These are phyloP conservation scores for Cryphonectria radicalis DNA, from an alignment of 2,329 filamentous ascomycete genomes.

Conservation along the genomic window DNA sequence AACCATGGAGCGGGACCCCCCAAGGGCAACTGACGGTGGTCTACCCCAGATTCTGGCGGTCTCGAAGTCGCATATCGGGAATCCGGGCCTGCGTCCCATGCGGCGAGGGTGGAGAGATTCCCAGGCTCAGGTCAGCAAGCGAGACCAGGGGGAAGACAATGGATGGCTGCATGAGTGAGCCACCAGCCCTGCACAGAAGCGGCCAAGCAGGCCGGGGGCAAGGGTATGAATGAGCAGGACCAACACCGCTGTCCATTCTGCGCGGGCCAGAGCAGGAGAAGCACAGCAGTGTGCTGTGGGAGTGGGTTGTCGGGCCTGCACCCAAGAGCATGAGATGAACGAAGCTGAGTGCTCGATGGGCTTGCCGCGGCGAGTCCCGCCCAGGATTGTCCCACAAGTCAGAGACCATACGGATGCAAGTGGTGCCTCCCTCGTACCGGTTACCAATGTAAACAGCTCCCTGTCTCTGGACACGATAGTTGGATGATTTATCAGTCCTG, in stretches of 20 bases:
- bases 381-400: neutral
- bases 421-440: neutral
- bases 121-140: constrained; percentile 4
- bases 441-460: neutral
- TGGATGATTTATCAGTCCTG: neutral
- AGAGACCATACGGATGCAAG: neutral
- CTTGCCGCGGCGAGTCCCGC: neutral
- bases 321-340: neutral
- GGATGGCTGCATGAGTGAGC: constrained; percentile 6
- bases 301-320: constrained; percentile 7
- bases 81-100: constrained; percentile 27
- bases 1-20: neutral
- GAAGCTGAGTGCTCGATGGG: neutral
- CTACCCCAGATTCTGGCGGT: constrained; percentile 27
- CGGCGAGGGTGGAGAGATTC: constrained; percentile 21
- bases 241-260: neutral
- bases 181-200: neutral
- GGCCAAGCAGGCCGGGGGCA: neutral
- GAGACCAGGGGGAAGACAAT: constrained; percentile 1
- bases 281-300: neutral
- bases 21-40: constrained; percentile 16
- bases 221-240: neutral
- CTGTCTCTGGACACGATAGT: neutral
- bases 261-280: neutral
- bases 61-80: constrained; percentile 17